These are phyloP conservation scores for Berberis thunbergii DNA, from an alignment of 164 flowering plant species.

Conservation along the genomic window DNA sequence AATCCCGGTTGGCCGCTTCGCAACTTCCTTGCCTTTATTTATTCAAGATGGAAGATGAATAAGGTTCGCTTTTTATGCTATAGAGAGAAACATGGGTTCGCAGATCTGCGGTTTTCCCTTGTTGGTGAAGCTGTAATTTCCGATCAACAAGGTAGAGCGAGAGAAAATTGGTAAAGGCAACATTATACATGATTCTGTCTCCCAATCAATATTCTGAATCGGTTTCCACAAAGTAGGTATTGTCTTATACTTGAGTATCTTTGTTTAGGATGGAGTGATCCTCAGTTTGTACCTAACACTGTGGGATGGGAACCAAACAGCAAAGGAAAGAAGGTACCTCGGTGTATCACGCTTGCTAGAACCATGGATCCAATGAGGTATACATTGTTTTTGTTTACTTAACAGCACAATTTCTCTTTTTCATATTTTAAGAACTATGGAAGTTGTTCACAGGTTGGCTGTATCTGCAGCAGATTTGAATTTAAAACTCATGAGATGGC, in stretches of 20 bases:
- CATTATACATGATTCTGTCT: constrained; percentile 14
- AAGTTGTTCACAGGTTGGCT: constrained; percentile 57
- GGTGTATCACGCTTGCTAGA: constrained; percentile 66
- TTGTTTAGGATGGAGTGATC: constrained; percentile 43
- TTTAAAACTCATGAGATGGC: constrained; percentile 96
- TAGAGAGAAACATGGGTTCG: constrained; percentile 85
- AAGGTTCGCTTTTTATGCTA: constrained; percentile 72
- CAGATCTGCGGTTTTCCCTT: constrained; percentile 71
- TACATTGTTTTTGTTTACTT: constrained; percentile 2
- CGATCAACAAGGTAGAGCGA: constrained; percentile 65
- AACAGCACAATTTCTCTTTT: not conserved
- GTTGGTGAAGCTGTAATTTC: constrained; percentile 73
- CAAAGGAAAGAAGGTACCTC: constrained; percentile 36
- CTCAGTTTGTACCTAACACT: constrained; percentile 42
- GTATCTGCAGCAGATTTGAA: constrained; percentile 91
- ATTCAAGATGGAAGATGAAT: constrained; percentile 57
- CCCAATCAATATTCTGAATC: constrained; percentile 3
- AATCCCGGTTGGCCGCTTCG: constrained; percentile 99
- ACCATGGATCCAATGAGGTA: constrained; percentile 95
- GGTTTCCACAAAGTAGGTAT: constrained; percentile 6
- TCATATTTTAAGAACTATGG: not conserved
- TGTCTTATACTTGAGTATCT: not conserved
- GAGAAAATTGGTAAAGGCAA: constrained; percentile 33
- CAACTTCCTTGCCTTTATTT: constrained; percentile 69
- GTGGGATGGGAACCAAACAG: constrained; percentile 80